Evolutionary conservation across 2,329 filamentous ascomycete genomes (phyloP), one percentile per base, ranked within the genome.

Genomic region (Ceratocystis alfenasii): DNA sequence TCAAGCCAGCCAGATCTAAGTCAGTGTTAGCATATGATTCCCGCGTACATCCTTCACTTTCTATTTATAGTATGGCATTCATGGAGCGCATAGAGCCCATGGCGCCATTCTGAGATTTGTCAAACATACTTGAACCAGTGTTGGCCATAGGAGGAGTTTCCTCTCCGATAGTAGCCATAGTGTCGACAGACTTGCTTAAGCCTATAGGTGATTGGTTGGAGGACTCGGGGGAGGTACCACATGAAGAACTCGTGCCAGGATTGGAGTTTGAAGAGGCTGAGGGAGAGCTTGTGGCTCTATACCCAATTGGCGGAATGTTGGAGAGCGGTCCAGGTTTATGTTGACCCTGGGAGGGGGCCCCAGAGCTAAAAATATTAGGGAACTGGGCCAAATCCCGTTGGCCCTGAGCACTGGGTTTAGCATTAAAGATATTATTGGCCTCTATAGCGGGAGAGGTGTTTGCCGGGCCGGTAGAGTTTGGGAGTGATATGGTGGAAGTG

Each of bases 151-250:
- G 63, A 57, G 66, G 46, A 2, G 63, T 78, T 72, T 89, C 87
- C 72, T 87, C 84, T 65, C 83, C 84, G 71, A 88, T 88, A 1
- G 84, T 87, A 1, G 82, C 81, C 70, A 87, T 71, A 0, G 81
- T 82, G 69, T 87, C 85, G 50, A 83, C 73, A 20, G 86, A 80
- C 73, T 88, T 87, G 44, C 62, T 63, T 70, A 80, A 83, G n/a
- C 78, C 79, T 71, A 80, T 78, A 3, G 87, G 89, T 17, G 88
- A 92, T 70, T 88, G 87, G 41, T 84, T 87, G 61, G 80, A 84
- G 0, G 89, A 86, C 73, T 92, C 88, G 0, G 89, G 89, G 1
- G 89, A 92, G 0, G 88, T 92, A 30, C 87, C 87, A 71, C 87
- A 90, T 28, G 84, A 87, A 5, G 84, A 87, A 70, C 78, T 85